Conservation (phyloP, 1,139 yeast genomes). For the Lodderomyces oxycetoniae region DNA sequence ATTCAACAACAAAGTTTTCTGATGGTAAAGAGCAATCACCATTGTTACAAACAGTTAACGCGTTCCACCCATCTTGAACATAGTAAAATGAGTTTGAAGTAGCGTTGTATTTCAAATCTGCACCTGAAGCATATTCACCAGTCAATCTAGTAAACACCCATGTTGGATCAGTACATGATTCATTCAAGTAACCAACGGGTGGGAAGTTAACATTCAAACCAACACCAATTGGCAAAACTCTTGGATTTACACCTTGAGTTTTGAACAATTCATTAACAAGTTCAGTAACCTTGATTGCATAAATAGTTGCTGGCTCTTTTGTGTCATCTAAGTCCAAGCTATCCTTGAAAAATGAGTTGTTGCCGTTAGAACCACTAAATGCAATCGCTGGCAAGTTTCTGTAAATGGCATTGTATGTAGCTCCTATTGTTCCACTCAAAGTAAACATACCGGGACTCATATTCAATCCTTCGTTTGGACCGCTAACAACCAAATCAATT, state of each 20-base stretch:
- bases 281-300: slow-evolving; percentile 28
- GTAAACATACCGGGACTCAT: slow-evolving; percentile 35
- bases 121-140: slow-evolving; percentile 28
- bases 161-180: slow-evolving; percentile 30
- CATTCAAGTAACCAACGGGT: slow-evolving; percentile 32
- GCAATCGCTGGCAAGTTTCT: slow-evolving; percentile 43
- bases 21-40: slow-evolving; percentile 38
- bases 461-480: slow-evolving; percentile 47
- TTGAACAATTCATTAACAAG: slow-evolving; percentile 31
- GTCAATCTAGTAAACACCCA: slow-evolving; percentile 36
- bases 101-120: slow-evolving; percentile 30
- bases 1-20: slow-evolving; percentile 24
- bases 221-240: slow-evolving; percentile 37
- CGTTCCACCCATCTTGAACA: slow-evolving; percentile 15
- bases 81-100: slow-evolving; percentile 23
- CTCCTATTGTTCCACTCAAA: slow-evolving; percentile 45
- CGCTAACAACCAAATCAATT: slow-evolving; percentile 40
- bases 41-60: slow-evolving; percentile 24
- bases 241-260: slow-evolving; percentile 26
- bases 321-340: slow-evolving; percentile 28
- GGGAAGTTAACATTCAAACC: slow-evolving; percentile 44
- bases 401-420: slow-evolving; percentile 40
- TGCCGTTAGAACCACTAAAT: slow-evolving; percentile 40
- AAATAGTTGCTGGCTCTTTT: slow-evolving; percentile 33
- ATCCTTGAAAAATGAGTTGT: slow-evolving; percentile 42